Evolutionary conservation across 2,329 filamentous ascomycete species (phyloP), one percentile per base, ranked within the genome.

Genomic region (Furcasterigmium furcatum): DNA sequence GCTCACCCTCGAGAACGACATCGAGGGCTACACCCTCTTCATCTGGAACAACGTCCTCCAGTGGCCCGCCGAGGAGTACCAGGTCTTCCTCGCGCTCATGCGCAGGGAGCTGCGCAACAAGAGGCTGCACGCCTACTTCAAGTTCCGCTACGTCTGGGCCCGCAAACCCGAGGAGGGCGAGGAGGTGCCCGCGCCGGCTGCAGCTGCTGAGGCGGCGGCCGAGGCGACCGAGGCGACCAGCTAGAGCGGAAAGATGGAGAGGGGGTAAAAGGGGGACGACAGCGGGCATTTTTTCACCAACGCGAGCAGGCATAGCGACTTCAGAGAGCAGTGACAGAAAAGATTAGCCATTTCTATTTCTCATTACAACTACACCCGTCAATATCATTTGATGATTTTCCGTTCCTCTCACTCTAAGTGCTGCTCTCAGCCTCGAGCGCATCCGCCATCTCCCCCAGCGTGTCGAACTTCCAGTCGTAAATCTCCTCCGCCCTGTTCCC

Each of bases 361-460:
- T n/a, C n/a, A n/a, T n/a, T n/a, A n/a, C n/a, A n/a, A n/a, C n/a
- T n/a, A n/a, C n/a, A n/a, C n/a, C n/a, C n/a, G n/a, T n/a, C n/a
- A n/a, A n/a, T n/a, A n/a, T n/a, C n/a, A n/a, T n/a, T n/a, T n/a
- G n/a, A n/a, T n/a, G n/a, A n/a, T n/a, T n/a, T n/a, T n/a, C n/a
- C n/a, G n/a, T 32, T 7, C 12, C 29, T 32, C 29, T n/a, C 29
- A 8, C 8, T 32, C 29, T 32, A 32, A 5, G 25, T 9, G 21
- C 30, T 21, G n/a, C 44, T 7, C 22, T 56, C 66, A 56, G 65
- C 55, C 58, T 80, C 68, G 45, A 78, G 71, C 12, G 74, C 73
- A 61, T 81, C 77, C 1, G 80, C 82, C 74, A 87, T 76, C 42
- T 82, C 76, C 1, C 65, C 74, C 56, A 87, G 56, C 3, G 69